phyloP scores from a whole-genome alignment of 768 basidiomycete species.

The Suillus plorans region DNA sequence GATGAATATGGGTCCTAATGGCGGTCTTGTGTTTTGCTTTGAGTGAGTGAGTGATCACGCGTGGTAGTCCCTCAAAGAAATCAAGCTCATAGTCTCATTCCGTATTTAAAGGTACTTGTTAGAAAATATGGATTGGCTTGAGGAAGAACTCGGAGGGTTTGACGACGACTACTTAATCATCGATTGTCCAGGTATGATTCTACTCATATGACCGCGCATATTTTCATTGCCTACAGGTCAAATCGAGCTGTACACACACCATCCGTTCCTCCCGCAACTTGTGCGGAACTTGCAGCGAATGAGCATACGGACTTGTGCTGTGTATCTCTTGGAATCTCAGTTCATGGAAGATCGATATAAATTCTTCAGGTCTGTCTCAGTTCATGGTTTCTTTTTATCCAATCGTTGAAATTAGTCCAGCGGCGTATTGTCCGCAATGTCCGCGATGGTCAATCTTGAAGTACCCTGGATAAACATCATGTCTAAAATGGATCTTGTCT shows the following conservation, averaged over 20 bases:
- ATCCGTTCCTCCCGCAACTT: slow-evolving; percentile 91
- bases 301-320: slow-evolving; percentile 83
- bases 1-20: slow-evolving; percentile 93
- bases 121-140: slow-evolving; percentile 98
- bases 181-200: slow-evolving; percentile 77
- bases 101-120: slow-evolving; percentile 73
- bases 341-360: slow-evolving; percentile 99
- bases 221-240: slow-evolving; percentile 58
- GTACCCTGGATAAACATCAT: slow-evolving; percentile 97
- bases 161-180: slow-evolving; percentile 95
- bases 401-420: slow-evolving; percentile 36
- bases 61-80: neutral
- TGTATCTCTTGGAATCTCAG: slow-evolving; percentile 94
- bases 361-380: slow-evolving; percentile 74
- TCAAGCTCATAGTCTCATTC: neutral
- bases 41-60: slow-evolving; percentile 78
- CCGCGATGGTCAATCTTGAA: slow-evolving; percentile 97
- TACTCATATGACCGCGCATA: slow-evolving; percentile 2
- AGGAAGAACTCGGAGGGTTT: slow-evolving; percentile 91
- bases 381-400: slow-evolving; percentile 1
- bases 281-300: slow-evolving; percentile 73
- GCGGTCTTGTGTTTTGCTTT: slow-evolving; percentile 96
- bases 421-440: slow-evolving; percentile 97
- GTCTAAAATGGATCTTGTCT: slow-evolving; percentile 99
- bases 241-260: slow-evolving; percentile 98